Evolutionary conservation across 164 flowering plant genomes (phyloP).

Genomic region (Paratinospora sagittata): DNA sequence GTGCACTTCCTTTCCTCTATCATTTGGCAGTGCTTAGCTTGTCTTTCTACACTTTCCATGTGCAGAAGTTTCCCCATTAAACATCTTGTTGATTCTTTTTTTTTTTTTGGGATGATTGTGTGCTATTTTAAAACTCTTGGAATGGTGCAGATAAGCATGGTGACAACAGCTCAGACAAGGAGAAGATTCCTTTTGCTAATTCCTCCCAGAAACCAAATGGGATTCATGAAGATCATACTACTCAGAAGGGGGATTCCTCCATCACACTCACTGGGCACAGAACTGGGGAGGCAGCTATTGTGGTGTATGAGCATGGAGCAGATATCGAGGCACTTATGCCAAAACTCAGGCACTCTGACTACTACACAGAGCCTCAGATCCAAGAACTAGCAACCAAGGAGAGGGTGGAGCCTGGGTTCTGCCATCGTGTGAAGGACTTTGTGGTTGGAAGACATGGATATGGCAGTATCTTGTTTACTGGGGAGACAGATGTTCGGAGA

Average conservation of each 20-base stretch:
- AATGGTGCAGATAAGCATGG: slow-evolving; percentile 30
- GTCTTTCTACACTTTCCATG: no score
- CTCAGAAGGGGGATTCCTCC: slow-evolving; percentile 48
- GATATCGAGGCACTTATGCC: slow-evolving; percentile 91
- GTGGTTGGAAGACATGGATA: slow-evolving; percentile 74
- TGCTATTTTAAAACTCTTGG: no score
- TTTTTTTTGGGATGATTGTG: no score
- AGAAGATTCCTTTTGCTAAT: slow-evolving; percentile 24
- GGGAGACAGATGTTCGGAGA: slow-evolving; percentile 83
- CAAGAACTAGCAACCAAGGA: slow-evolving; percentile 94
- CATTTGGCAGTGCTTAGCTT: no score
- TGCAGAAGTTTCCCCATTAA: no score
- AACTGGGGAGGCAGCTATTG: slow-evolving; percentile 92
- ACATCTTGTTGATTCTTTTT: no score
- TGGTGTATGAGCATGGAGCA: slow-evolving; percentile 84
- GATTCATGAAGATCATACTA: slow-evolving; percentile 33
- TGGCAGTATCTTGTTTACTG: slow-evolving; percentile 80
- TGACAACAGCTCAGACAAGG: slow-evolving; percentile 41
- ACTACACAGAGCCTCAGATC: slow-evolving; percentile 79
- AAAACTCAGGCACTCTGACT: slow-evolving; percentile 73
- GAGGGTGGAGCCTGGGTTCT: slow-evolving; percentile 76
- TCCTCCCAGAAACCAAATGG: slow-evolving; percentile 49
- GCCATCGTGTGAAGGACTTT: slow-evolving; percentile 71
- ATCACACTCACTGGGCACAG: slow-evolving; percentile 60
- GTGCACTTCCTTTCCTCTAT: no score